Evolutionary conservation across 176 grass and related monocot genomes (phyloP), one percentile per base, ranked within the genome.

Genomic region (Miscanthus lutarioriparius): DNA sequence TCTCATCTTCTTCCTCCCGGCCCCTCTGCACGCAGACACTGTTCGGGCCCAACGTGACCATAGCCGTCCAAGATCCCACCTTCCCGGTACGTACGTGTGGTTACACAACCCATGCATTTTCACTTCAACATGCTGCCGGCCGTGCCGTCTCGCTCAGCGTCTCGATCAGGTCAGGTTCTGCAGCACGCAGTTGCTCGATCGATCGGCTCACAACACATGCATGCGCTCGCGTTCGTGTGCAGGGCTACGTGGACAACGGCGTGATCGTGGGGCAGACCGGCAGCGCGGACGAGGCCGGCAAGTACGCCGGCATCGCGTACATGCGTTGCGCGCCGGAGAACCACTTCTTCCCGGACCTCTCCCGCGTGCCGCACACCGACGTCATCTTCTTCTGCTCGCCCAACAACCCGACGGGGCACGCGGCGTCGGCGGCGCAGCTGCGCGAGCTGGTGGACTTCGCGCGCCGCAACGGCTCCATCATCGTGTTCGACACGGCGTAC

Each of bases 381-480:
- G 77, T 99, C 26, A 94, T 99, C 91, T 99, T 96, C 89, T 92
- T 99, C 73, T 99, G 96, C 91, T 99, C 96, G 19, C 96, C 96
- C 13, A 99, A 99, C 87, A 99, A 99, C 82, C 96, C 96, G 0
- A 99, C 93, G 12, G 96, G 93, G 19, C 93, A 99, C 62, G 93
- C 66, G 0, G 93, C 96, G n/a, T 94, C 93, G 0, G 48, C 83
- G 11, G 77, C 85, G 70, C 93, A 99, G 86, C 82, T 99, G 19
- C 70, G 76, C 9, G 89, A 94, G 78, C 90, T 99, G 19, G 96
- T 99, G 2, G 87, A 87, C 25, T 83, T 93, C 64, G 96, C 93
- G 0, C 87, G 86, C 19, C 66, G 67, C 27, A 99, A 99, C 76
- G 96, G 96, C 44, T 99, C 96, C n/a, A 89, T 99, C 84, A 88